Evolutionary conservation across 106 monocot species (phyloP).

Genomic region (Amphibolis antarctica): DNA sequence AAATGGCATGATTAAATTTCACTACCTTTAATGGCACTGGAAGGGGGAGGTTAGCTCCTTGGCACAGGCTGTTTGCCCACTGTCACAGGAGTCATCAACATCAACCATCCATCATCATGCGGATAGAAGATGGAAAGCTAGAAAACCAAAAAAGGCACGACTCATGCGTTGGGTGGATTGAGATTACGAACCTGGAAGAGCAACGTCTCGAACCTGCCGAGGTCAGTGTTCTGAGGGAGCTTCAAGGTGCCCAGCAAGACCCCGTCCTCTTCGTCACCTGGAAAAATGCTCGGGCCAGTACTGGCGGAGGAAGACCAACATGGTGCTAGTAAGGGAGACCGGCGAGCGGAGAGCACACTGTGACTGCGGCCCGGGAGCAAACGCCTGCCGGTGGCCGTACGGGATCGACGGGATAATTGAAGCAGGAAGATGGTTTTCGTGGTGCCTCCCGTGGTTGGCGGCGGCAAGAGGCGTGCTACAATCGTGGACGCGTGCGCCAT

Average conservation of each 20-base stretch:
- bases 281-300: neutral
- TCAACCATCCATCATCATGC: neutral
- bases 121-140: too few species aligned
- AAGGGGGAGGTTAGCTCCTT: conserved; percentile 80
- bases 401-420: neutral
- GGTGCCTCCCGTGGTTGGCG: neutral
- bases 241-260: conserved; percentile 20
- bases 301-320: neutral
- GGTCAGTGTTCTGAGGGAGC: conserved; percentile 17
- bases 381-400: neutral
- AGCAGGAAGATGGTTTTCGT: neutral
- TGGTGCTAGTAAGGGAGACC: neutral
- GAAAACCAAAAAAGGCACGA: neutral
- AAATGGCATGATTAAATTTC: too few species aligned
- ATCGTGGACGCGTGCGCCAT: neutral
- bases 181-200: conserved; percentile 16
- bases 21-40: conserved; percentile 76
- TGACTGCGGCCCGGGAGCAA: neutral
- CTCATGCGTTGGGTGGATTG: neutral
- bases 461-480: neutral
- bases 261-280: conserved; percentile 13
- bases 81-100: conserved; percentile 5
- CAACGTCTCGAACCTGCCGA: conserved; percentile 14
- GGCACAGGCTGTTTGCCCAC: conserved; percentile 95
- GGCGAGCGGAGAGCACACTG: neutral